A percentile compares a stretch with the other conserved stretches of the same genome.
phyloP scores from a whole-genome alignment of 305 asterid genomes.

The Lippia alba region DNA sequence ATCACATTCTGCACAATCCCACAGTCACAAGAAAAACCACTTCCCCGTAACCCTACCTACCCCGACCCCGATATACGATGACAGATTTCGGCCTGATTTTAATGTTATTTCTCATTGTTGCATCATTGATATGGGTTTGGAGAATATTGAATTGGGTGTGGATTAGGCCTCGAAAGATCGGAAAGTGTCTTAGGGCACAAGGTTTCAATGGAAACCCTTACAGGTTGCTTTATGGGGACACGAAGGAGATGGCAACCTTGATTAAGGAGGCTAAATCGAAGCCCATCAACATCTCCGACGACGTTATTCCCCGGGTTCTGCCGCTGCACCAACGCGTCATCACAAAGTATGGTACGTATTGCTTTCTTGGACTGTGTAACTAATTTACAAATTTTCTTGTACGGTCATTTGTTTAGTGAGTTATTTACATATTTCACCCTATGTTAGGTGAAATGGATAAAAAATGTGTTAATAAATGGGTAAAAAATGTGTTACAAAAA shows the following conservation, averaged over 20 bases:
- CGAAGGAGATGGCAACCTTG: conserved; percentile 56
- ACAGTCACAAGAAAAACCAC: not conserved
- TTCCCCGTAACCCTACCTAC: not conserved
- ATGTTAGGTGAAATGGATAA: too few species aligned
- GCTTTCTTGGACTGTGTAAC: not conserved
- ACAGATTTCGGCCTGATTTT: not conserved
- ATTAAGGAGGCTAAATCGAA: conserved; percentile 46
- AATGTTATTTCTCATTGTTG: conserved; percentile 15
- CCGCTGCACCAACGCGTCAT: conserved; percentile 53
- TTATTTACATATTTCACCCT: too few species aligned
- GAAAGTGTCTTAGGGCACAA: conserved; percentile 49
- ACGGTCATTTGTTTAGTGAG: not conserved
- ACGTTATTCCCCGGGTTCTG: conserved; percentile 47
- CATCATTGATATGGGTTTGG: conserved; percentile 36
- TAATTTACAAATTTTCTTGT: not conserved
- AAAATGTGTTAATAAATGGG: too few species aligned
- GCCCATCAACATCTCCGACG: conserved; percentile 53
- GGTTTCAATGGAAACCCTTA: conserved; percentile 60
- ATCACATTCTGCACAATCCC: not conserved
- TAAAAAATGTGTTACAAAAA: too few species aligned
- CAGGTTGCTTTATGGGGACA: conserved; percentile 51
- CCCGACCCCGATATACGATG: not conserved
- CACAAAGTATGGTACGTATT: conserved; percentile 50
- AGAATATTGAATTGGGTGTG: conserved; percentile 53
- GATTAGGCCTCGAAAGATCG: conserved; percentile 53